Evolutionary conservation across 2,329 filamentous ascomycete species (phyloP), one percentile per base, ranked within the genome.

Genomic region (Microcyclosporella mali): DNA sequence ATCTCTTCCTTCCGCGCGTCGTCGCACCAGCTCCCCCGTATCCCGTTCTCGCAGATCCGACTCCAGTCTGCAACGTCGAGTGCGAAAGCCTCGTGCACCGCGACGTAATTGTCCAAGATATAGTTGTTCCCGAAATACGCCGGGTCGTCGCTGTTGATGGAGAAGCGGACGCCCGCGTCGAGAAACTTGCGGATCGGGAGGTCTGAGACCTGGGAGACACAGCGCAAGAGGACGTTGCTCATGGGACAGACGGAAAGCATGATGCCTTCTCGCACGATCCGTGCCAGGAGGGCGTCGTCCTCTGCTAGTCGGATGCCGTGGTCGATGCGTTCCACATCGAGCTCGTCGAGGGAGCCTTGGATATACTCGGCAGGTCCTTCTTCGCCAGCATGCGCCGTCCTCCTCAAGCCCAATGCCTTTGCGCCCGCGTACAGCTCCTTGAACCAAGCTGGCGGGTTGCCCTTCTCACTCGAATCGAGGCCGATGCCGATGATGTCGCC

Each of bases 361-460:
- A 90, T 81, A 63, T 84, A 87, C 4, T 70, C 71, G 3, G 80
- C 66, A 12, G 83, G 81, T 0, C 82, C 84, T 59, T 89, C 85
- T 62, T 89, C 85, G 40, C 85, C 84, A 2, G 81, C 84, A 61
- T 89, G 85, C 2, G 84, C 79, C 0, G 85, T 89, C n/a, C 79
- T 70, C 19, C 71, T 67, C 38, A 84, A 70, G 0, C 78, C 77
- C 19, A 68, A 67, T 18, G 63, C 62, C 40, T 66, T 63, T 0
- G 78, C 81, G 15, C 71, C 68, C 1, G 60, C 65, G 57, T 82
- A 90, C 29, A 85, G 67, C 29, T 78, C 72, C 38, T 70, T 66
- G 66, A 85, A 89, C 52, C 74, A 63, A 37, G 72, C 65, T 18
- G 70, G 69, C 6, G 67, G 67, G 45, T 68, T 71, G 4, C 53